A percentile compares a stretch with the other conserved stretches of the same genome.
Conservation (phyloP, 148 eudicot species). For the Fagopyrum homotropicum region DNA sequence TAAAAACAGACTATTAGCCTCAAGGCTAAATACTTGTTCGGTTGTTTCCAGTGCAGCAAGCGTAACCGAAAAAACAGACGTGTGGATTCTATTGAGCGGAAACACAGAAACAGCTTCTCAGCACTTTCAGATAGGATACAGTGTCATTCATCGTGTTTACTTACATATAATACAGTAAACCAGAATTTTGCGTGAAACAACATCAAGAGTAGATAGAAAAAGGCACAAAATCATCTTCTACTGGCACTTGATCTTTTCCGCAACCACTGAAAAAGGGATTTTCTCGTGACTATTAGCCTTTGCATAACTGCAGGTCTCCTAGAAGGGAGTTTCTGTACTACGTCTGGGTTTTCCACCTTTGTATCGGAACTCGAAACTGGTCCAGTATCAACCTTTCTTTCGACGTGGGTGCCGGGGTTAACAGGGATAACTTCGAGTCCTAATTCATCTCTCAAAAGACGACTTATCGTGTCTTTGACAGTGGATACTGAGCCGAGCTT, state of each 20-base stretch:
- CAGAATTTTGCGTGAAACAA: too few relatives aligned
- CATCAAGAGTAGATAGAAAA: too few relatives aligned
- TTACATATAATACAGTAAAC: neutral
- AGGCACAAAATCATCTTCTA: too few relatives aligned
- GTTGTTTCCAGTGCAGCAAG: too few relatives aligned
- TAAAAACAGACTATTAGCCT: too few relatives aligned
- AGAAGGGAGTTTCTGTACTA: conserved; percentile 13
- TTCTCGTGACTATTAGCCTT: conserved; percentile 53
- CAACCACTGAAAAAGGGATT: conserved; percentile 62
- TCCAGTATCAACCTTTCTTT: conserved; percentile 7
- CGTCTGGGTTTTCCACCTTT: conserved; percentile 10
- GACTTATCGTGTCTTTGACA: conserved; percentile 47
- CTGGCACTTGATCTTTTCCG: conserved; percentile 24
- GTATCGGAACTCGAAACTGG: conserved; percentile 14
- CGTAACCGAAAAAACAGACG: too few relatives aligned
- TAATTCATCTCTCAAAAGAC: conserved; percentile 56
- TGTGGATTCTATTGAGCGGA: too few relatives aligned
- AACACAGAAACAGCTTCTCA: neutral
- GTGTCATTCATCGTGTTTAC: neutral
- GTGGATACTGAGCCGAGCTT: conserved; percentile 19
- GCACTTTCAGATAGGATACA: neutral
- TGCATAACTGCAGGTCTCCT: conserved; percentile 63
- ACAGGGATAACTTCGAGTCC: conserved; percentile 58
- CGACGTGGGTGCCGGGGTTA: conserved; percentile 22
- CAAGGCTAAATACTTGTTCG: too few relatives aligned